Evolutionary conservation across 208 protist genomes (phyloP), one percentile per base, ranked within the genome.

Genomic region (Borovskyia barvae): DNA sequence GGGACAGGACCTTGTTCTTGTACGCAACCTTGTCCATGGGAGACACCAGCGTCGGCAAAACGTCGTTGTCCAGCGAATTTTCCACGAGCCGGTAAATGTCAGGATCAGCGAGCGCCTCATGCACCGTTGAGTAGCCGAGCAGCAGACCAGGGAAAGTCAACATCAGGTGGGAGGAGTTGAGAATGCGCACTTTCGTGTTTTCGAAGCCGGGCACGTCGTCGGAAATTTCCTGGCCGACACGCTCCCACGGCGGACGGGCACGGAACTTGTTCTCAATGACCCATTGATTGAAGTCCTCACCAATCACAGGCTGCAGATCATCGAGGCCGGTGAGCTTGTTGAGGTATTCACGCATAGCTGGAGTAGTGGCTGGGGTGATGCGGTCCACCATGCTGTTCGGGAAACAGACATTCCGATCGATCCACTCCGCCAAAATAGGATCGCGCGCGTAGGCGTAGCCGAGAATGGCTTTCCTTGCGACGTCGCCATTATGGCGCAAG

Each of bases 211-310:
- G 24, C 12, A 78, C 72, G 26, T 73, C 42, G 60, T 67, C 50
- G 5, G 72, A 50, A 15, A 72, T 52, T 59, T 72, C 64, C 42
- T 48, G 36, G 24, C 64, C 72, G 8, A 77, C 72, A 11, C 57
- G 48, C 49, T 72, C 72, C 60, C 72, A 77, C 58, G 46, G 42
- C 11, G 72, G 72, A 45, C 72, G 72, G 2, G 11, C 25, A 26
- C 45, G 25, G 52, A 77, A 77, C 57, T 72, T 70, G 54, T 75
- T 53, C 56, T 77, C 62, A 4, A 78, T 20, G n/a, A 75, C 76
- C 70, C 76, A 75, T 62, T 82, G 76, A 25, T 60, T 51, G 52
- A 82, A 82, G 56, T 72, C 56, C 70, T 73, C 72, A 22, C 63
- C 72, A 26, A 72, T 66, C 43, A 78, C 72, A 8, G 72, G 72